phyloP scores from a whole-genome alignment of 2,329 filamentous ascomycete genomes.

The Dactylellina leptospora region DNA sequence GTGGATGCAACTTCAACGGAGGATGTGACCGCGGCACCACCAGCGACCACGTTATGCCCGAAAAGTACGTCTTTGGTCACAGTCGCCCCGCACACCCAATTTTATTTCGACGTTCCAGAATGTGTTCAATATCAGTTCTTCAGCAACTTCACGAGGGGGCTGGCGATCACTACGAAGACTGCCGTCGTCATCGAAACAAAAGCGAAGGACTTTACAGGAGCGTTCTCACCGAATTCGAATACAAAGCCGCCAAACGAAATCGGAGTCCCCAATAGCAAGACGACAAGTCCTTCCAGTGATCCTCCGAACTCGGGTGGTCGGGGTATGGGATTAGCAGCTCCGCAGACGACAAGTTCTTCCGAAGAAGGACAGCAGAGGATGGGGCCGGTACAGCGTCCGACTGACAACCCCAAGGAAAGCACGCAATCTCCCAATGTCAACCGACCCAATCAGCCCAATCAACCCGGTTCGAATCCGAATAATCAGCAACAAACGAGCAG shows the following conservation, averaged over 20 bases:
- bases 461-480: background rate
- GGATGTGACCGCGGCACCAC: background rate
- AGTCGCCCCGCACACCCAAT: constrained; percentile 7
- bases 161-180: constrained; percentile 33
- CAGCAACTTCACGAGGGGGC: constrained; percentile 21
- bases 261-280: constrained; percentile 1
- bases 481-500: constrained; percentile 13
- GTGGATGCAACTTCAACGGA: background rate
- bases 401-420: background rate
- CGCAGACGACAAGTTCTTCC: background rate
- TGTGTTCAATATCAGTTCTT: background rate
- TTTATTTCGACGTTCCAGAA: constrained; percentile 14
- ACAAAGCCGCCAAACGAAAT: constrained; percentile 1
- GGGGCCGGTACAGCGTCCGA: background rate
- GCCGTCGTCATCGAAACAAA: constrained; percentile 45
- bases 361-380: background rate
- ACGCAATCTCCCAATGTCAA: background rate
- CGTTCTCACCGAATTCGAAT: background rate
- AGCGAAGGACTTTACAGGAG: constrained; percentile 3
- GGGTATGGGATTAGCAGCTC: background rate
- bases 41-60: constrained; percentile 7
- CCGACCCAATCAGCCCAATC: too few relatives aligned
- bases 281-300: background rate
- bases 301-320: background rate
- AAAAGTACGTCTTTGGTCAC: constrained; percentile 30